Evolutionary conservation across 2,329 filamentous ascomycete genomes (phyloP).

Genomic region (Ophiostoma montium): DNA sequence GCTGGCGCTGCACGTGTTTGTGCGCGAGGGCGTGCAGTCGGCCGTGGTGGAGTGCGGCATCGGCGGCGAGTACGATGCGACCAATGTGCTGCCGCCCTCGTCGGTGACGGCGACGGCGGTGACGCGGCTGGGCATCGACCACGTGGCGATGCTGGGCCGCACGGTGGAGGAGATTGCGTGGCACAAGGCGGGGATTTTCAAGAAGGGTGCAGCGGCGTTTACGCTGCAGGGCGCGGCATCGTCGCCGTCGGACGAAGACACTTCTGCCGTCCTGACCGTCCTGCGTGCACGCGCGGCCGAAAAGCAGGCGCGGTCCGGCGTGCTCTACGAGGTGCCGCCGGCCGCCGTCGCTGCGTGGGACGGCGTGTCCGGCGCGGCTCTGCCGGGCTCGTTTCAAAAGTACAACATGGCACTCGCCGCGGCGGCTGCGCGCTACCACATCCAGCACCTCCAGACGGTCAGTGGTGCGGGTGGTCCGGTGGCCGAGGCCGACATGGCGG

Average conservation of each 20-base stretch:
- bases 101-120: conserved; percentile 22
- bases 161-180: conserved; percentile 55
- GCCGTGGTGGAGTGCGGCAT: conserved; percentile 90
- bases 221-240: conserved; percentile 23
- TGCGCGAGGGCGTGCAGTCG: conserved; percentile 58
- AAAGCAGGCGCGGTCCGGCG: conserved; percentile 29
- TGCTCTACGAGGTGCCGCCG: conserved; percentile 30
- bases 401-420: conserved; percentile 37
- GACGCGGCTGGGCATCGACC: conserved; percentile 49
- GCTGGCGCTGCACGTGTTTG: conserved; percentile 72
- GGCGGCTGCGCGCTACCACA: conserved; percentile 16
- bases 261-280: conserved; percentile 35
- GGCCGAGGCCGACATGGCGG: conserved; percentile 11
- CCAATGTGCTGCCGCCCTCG: conserved; percentile 53
- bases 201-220: conserved; percentile 42
- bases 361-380: conserved; percentile 33
- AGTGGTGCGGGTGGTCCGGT: conserved; percentile 1
- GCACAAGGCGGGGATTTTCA: conserved; percentile 63
- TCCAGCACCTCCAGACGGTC: too few species aligned
- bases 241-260: neutral
- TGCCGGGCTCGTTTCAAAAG: conserved; percentile 35
- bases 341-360: conserved; percentile 31
- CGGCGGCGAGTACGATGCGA: conserved; percentile 53
- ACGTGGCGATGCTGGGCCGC: conserved; percentile 46
- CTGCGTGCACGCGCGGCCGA: conserved; percentile 41